Conservation (phyloP, 208 protist genomes). For the Trypanosoma theileri region DNA sequence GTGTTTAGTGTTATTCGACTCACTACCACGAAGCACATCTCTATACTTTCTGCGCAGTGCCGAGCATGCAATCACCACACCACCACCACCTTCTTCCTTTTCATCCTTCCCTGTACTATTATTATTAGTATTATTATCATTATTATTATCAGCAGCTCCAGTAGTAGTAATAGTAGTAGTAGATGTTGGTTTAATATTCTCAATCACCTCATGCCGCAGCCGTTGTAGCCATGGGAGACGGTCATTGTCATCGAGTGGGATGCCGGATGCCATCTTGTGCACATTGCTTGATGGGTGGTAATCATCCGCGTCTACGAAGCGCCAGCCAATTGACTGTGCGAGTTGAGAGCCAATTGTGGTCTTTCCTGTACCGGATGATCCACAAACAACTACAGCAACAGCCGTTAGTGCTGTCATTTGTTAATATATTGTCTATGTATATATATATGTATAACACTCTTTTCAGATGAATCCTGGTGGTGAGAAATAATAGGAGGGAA, state of each 20-base stretch:
- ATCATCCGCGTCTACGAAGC: slow-evolving; percentile 71
- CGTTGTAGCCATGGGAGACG: slow-evolving; percentile 66
- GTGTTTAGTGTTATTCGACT: slow-evolving; percentile 5
- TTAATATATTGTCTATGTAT: background rate
- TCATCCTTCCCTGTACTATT: background rate
- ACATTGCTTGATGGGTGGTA: slow-evolving; percentile 60
- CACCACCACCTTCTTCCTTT: slow-evolving; percentile 3
- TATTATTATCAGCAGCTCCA: too few relatives aligned
- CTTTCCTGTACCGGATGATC: slow-evolving; percentile 77
- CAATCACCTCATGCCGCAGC: slow-evolving; percentile 44
- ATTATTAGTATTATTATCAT: too few relatives aligned
- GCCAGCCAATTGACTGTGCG: slow-evolving; percentile 38
- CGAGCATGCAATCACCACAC: slow-evolving; percentile 67
- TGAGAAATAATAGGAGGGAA: too few relatives aligned
- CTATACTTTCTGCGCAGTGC: slow-evolving; percentile 61
- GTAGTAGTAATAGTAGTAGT: too few relatives aligned
- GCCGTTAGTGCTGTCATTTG: background rate
- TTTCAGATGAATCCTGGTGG: too few relatives aligned
- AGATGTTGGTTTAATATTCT: background rate
- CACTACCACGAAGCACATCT: slow-evolving; percentile 45
- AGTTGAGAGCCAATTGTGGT: slow-evolving; percentile 62
- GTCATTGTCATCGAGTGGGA: slow-evolving; percentile 74
- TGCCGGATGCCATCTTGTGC: slow-evolving; percentile 64
- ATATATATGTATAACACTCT: too few relatives aligned
- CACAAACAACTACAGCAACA: slow-evolving; percentile 56